A percentile compares a stretch with the other conserved stretches of the same genome.
Evolutionary conservation across 495 filamentous ascomycete genomes (phyloP).

Genomic region (Daldinia loculata): DNA sequence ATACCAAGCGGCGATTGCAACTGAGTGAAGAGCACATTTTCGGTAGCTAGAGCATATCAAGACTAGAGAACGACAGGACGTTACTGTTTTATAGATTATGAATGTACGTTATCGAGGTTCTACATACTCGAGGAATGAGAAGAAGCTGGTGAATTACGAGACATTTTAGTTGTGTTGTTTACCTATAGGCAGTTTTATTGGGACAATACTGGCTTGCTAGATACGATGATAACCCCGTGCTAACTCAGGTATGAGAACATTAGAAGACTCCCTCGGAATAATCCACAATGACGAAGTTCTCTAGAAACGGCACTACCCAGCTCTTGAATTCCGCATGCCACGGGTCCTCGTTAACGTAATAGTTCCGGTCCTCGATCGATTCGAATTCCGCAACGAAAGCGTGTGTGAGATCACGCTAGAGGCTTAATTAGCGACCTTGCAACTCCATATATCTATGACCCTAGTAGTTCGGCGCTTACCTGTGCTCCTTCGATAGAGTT

Average conservation of each 20-base stretch:
- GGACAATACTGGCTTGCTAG: neutral
- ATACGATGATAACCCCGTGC: neutral
- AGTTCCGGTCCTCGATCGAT: constrained; percentile 63
- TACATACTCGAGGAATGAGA: neutral
- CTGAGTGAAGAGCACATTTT: neutral
- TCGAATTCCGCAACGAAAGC: constrained; percentile 71
- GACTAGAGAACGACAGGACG: neutral
- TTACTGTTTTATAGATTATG: neutral
- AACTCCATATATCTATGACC: constrained; percentile 3
- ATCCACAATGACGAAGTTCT: constrained; percentile 56
- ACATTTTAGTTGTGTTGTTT: neutral
- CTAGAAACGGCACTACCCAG: constrained; percentile 46
- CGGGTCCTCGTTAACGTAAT: constrained; percentile 62
- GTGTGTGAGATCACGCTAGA: constrained; percentile 64
- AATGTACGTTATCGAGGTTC: neutral
- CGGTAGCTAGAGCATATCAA: neutral
- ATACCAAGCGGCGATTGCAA: neutral
- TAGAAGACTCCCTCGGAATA: constrained; percentile 42
- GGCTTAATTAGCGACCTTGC: constrained; percentile 8
- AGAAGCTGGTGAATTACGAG: neutral
- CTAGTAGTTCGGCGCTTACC: constrained; percentile 49
- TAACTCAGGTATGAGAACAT: neutral
- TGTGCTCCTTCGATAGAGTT: constrained; percentile 71
- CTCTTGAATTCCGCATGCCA: constrained; percentile 58
- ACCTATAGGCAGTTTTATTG: neutral